Percentiles rank a stretch among this genome's conserved stretches.
Evolutionary conservation across 2,329 filamentous ascomycete species (phyloP).

Genomic region (Falciphora oryzae): DNA sequence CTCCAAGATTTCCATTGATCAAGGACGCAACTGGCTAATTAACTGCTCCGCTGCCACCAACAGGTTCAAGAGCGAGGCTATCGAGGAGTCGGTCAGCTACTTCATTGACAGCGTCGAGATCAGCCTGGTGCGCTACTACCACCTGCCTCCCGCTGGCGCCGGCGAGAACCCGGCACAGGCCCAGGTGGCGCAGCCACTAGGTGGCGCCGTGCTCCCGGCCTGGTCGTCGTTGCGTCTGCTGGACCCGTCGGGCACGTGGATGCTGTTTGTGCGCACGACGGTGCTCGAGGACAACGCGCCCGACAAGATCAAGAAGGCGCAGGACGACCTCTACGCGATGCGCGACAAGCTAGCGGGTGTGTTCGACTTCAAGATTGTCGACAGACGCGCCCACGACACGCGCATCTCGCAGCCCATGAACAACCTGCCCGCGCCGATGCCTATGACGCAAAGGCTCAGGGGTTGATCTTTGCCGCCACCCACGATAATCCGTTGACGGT

Average conservation of each 20-base stretch:
- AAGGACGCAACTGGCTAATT: too few species aligned
- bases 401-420: constrained; percentile 27
- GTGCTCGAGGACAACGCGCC: constrained; percentile 52
- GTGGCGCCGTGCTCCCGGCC: constrained; percentile 32
- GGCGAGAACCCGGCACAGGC: constrained; percentile 14
- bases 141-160: constrained; percentile 26
- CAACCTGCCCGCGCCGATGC: constrained; percentile 11
- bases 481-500: too few species aligned
- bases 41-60: too few species aligned
- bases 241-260: constrained; percentile 46
- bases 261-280: constrained; percentile 47
- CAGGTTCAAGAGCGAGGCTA: constrained; percentile 46
- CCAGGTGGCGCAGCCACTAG: constrained; percentile 23
- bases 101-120: constrained; percentile 51
- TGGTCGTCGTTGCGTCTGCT: constrained; percentile 40
- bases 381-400: constrained; percentile 49
- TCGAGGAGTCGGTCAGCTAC: constrained; percentile 49
- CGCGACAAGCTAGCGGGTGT: constrained; percentile 43
- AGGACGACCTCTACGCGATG: constrained; percentile 43
- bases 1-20: not conserved
- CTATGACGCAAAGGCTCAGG: constrained; percentile 11
- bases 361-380: constrained; percentile 46
- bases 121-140: constrained; percentile 42
- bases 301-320: constrained; percentile 49
- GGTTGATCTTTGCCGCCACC: not conserved